Evolutionary conservation across 2,329 filamentous ascomycete genomes (phyloP), one percentile per base, ranked within the genome.

Genomic region (Lecanicillium sp.): DNA sequence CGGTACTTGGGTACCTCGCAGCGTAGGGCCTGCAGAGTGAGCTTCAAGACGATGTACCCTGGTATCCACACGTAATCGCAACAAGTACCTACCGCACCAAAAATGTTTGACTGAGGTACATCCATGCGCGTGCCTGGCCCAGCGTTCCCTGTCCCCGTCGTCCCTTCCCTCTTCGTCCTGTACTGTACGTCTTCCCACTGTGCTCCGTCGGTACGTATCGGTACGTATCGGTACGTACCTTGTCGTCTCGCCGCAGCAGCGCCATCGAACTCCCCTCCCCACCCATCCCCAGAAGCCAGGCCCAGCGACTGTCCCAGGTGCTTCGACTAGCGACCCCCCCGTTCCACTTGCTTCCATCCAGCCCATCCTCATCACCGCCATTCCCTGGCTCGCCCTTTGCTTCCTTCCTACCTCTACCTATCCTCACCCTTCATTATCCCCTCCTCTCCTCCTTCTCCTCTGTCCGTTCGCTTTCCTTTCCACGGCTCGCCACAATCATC

Each of bases 311-410:
- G 45, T 50, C 29, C 48, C 38, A 46, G 48, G 29, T 50, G 36
- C 49, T 51, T 51, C 49, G 37, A 51, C 49, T 43, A 39, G 39
- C 23, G 39, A 40, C 49, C 44, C 44, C 43, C 48, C 48, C 44
- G 48, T 52, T 48, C 48, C 51, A 44, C 51, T 44, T 36, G 48
- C 43, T 50, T 52, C 48, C 43, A 52, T 48, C 45, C 38, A 48
- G 44, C 29, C 49, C 40, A 42, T 51, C 36, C 50, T 42, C 49
- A 48, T 51, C 39, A 44, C 39, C 41, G 48, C 48, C 44, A 45
- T 49, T 49, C 50, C 47, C 42, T 49, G 33, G 4, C 39, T 49
- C 46, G 36, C 46, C 39, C 36, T 49, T 46, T 21, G 12, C 45
- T 26, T 49, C 45, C 21, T 48, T 44, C 36, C 39, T 48, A 32